Base-by-base conservation (phyloP, 805 yeast species). In the Starmerella asiatica region DNA sequence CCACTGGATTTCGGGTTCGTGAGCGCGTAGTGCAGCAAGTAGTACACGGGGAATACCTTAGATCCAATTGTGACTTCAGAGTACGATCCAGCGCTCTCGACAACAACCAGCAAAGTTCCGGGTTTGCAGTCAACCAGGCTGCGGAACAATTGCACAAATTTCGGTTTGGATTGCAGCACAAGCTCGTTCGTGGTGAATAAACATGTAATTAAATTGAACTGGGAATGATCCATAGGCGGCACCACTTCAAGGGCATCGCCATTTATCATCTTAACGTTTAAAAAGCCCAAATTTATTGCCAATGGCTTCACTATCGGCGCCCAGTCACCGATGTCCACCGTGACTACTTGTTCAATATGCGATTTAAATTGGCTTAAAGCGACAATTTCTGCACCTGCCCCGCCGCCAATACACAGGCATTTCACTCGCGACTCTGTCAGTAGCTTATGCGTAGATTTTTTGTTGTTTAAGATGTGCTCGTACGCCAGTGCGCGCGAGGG, bases 51-150 rank as follows among this genome's bases (percentile, higher is more conserved):
- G 61, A 84, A 84, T 48, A 64, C 70, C 56, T 79, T 83, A 23
- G 72, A 58, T 3, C 94, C 94, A 32, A 84, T 69, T 2, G 73
- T 68, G 29, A 84, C 79, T 50, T 82, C 77, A 1, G 93, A 81
- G 58, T 76, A 84, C 8, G 93, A 79, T 0, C 95, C 94, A 0
- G 95, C 95, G 60, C 91, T 78, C 53, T 84, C 95, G 2, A 82
- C 72, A 19, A 84, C 73, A 33, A 85, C 62, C 27, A 84, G 58
- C 21, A 70, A 57, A 14, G 82, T 60, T 0, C 86, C 91, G 1
- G 56, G 40, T 27, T 58, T 54, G 57, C 93, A 81, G 6, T 54
- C 31, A 4, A 53, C 47, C 42, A 84, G 57, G 9, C 59, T 54
- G 44, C 75, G 75, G 38, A 84, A 62, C 37, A 79, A 64, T 39